Base-by-base conservation (phyloP, 2,329 filamentous ascomycete species). In the Pseudogymnoascus sp. region DNA sequence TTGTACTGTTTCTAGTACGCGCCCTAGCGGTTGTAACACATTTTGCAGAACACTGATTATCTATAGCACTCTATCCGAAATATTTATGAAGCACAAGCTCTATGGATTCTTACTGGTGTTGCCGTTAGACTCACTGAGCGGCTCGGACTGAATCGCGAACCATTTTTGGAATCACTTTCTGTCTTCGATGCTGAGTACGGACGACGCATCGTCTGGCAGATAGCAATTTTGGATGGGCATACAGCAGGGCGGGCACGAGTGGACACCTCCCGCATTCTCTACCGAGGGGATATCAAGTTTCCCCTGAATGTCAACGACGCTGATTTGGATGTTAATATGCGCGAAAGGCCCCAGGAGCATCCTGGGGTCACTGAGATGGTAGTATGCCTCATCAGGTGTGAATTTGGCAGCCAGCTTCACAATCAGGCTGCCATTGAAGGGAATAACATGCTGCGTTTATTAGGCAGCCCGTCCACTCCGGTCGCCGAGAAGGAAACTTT, bases 1-100 rank as follows among this genome's bases (percentile, higher is more conserved):
- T 85, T 62, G 74, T 87, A 5, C 74, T 90, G 14, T 89, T 87
- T 66, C 75, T 89, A 62, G 84, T 88, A 76, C 73, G 77, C 67
- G 22, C 8, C n/a, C n/a, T 39, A 60, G 7, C 4, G 7, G 8
- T 28, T 34, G 11, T n/a, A 54, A 32, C n/a, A 8, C 16, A 18
- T 8, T 28, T 25, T 6, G n/a, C 22, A 20, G 57, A 39, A 28
- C 28, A 7, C 22, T 28, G 57, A 39, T 28, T 20, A n/a, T 4
- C 37, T 34, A 35, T 58, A 43, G 12, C 35, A 60, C 12, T 54
- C 61, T 30, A 28, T 58, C n/a, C 62, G 47, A 38, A 50, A 59
- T 39, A 61, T 60, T 35, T 66, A 69, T 16, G 68, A 80, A 60
- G 73, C 76, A 1, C 74, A 76, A 14, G 74, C 77, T 71, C 75